Percentiles rank a stretch among this genome's conserved stretches.
Evolutionary conservation across 1,284 basidiomycete species (phyloP).

Genomic region (Neolentinus lepideus): DNA sequence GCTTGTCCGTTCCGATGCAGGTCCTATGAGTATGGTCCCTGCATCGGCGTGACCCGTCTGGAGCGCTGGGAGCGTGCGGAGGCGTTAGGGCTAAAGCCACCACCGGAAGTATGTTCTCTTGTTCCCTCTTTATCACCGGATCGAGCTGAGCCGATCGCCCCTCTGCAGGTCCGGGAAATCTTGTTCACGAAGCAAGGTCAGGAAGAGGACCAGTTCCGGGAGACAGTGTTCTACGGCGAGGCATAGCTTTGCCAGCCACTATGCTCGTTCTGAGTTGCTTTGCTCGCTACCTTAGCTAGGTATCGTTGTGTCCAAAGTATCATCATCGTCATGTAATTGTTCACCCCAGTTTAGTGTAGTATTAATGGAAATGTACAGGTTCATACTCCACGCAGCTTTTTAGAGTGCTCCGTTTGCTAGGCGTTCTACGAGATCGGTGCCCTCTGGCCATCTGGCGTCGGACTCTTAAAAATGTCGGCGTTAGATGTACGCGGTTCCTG

Average conservation of each 20-base stretch:
- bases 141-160: neutral
- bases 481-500: too few species aligned
- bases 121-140: neutral
- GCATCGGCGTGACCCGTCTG: slow-evolving; percentile 75
- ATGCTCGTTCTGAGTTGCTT: too few species aligned
- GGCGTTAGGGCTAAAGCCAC: slow-evolving; percentile 77
- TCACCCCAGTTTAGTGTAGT: too few species aligned
- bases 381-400: too few species aligned
- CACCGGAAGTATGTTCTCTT: slow-evolving; percentile 55
- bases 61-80: slow-evolving; percentile 87
- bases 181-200: slow-evolving; percentile 50
- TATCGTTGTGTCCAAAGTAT: too few species aligned
- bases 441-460: too few species aligned
- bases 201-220: slow-evolving; percentile 33
- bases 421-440: too few species aligned
- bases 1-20: slow-evolving; percentile 26
- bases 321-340: too few species aligned
- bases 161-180: slow-evolving; percentile 64
- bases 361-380: too few species aligned
- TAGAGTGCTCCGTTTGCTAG: too few species aligned
- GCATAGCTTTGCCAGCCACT: slow-evolving; percentile 20
- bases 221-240: slow-evolving; percentile 42
- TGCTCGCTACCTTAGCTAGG: too few species aligned
- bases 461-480: too few species aligned
- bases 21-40: slow-evolving; percentile 81